Evolutionary conservation across 257 asterid genomes (phyloP).

Genomic region (Solanum okadae): DNA sequence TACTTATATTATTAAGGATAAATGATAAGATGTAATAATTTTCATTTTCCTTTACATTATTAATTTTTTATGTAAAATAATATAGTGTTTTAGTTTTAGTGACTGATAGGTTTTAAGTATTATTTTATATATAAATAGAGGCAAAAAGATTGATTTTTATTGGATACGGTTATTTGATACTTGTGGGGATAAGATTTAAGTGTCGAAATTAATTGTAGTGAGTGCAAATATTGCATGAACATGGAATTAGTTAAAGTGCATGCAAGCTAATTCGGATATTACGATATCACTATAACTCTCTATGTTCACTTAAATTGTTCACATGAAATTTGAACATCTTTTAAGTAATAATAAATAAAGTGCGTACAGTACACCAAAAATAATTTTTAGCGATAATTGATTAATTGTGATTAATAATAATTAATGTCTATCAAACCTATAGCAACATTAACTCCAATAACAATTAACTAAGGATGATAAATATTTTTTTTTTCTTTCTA

Average conservation of each 20-base stretch:
- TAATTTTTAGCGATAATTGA: not conserved
- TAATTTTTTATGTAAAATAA: no score
- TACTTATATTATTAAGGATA: no score
- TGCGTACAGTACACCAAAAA: fast-evolving
- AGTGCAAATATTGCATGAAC: not conserved
- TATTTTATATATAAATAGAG: not conserved
- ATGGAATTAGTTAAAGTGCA: not conserved
- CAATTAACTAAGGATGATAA: no score
- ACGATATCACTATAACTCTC: not conserved
- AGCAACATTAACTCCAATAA: no score
- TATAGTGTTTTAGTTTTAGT: no score
- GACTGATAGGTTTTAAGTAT: no score
- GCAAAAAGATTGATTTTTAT: not conserved
- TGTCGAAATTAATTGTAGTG: not conserved
- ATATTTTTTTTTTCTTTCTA: not conserved
- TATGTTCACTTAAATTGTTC: not conserved
- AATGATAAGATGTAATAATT: no score
- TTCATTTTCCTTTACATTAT: no score
- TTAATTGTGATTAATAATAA: no score
- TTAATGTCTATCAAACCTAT: no score
- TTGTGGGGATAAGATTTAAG: not conserved
- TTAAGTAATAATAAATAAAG: not conserved
- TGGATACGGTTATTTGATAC: not conserved
- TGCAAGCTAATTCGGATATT: not conserved
- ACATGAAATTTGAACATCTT: no score